Conservation (phyloP, 2,329 filamentous ascomycete species). For the Epichloe hybrida region DNA sequence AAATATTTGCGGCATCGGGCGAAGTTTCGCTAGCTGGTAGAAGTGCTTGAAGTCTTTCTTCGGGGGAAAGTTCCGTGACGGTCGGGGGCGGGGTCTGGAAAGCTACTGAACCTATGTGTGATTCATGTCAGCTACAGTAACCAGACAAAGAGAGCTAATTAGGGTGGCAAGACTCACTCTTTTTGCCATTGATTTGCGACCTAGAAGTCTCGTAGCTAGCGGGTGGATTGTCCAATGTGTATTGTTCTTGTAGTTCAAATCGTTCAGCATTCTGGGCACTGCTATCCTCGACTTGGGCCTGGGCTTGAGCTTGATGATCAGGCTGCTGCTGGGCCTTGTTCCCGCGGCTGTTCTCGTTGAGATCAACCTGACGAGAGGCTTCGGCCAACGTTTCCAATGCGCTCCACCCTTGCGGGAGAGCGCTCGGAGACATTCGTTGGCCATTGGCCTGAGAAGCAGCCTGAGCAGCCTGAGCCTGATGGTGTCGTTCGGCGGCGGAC, state of each 20-base stretch:
- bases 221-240: constrained; percentile 42
- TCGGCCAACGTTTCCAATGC: constrained; percentile 79
- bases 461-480: constrained; percentile 5
- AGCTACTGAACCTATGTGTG: constrained; percentile 5
- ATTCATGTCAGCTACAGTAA: background rate
- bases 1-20: constrained; percentile 35
- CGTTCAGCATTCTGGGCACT: constrained; percentile 18
- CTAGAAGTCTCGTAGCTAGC: constrained; percentile 29
- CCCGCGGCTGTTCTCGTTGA: constrained; percentile 45
- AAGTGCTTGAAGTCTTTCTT: constrained; percentile 38
- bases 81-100: constrained; percentile 15
- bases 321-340: constrained; percentile 21
- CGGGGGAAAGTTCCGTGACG: constrained; percentile 25
- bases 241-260: constrained; percentile 46
- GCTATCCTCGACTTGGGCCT: constrained; percentile 14
- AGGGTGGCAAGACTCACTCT: constrained; percentile 13
- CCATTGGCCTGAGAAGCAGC: constrained; percentile 13
- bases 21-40: constrained; percentile 22
- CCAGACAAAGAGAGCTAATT: background rate
- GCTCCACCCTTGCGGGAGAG: constrained; percentile 52
- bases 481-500: constrained; percentile 18
- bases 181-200: constrained; percentile 11
- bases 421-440: constrained; percentile 14
- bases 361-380: constrained; percentile 68
- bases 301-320: constrained; percentile 15